A percentile compares a stretch with the other conserved stretches of the same genome.
These are phyloP conservation scores for Hymenoscyphus infarciens DNA, from an alignment of 2,329 filamentous ascomycete species.

Conservation along the genomic window DNA sequence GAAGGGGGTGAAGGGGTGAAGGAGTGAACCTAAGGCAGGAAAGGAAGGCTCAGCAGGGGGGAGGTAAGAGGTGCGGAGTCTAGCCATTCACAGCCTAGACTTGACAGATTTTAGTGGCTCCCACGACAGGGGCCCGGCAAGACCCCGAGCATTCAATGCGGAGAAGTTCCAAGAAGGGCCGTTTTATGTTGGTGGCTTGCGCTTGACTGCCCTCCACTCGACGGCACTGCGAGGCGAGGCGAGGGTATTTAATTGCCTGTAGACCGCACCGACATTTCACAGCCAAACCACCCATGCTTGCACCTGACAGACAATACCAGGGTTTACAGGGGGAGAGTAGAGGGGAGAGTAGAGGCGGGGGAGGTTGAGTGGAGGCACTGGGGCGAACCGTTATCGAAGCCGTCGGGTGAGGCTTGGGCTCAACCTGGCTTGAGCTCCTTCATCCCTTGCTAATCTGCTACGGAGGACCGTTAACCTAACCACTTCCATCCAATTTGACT, in stretches of 20 bases:
- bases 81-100: neutral
- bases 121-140: neutral
- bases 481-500: neutral
- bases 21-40: too few species aligned
- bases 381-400: neutral
- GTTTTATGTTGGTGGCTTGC: neutral
- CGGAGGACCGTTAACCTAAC: neutral
- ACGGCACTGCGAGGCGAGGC: too few species aligned
- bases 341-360: too few species aligned
- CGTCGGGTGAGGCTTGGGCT: neutral
- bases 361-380: too few species aligned
- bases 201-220: too few species aligned
- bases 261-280: too few species aligned
- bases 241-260: too few species aligned
- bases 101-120: neutral
- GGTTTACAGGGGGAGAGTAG: too few species aligned
- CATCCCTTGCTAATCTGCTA: neutral
- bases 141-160: neutral
- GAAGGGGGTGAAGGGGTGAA: too few species aligned
- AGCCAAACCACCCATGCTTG: too few species aligned
- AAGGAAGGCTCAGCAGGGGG: neutral
- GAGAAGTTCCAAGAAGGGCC: slow-evolving; percentile 1
- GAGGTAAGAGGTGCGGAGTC: neutral
- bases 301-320: too few species aligned
- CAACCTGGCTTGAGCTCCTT: neutral